Evolutionary conservation across 108 stramenopile genomes (phyloP).

Genomic region (Fragilariopsis cylindrus): DNA sequence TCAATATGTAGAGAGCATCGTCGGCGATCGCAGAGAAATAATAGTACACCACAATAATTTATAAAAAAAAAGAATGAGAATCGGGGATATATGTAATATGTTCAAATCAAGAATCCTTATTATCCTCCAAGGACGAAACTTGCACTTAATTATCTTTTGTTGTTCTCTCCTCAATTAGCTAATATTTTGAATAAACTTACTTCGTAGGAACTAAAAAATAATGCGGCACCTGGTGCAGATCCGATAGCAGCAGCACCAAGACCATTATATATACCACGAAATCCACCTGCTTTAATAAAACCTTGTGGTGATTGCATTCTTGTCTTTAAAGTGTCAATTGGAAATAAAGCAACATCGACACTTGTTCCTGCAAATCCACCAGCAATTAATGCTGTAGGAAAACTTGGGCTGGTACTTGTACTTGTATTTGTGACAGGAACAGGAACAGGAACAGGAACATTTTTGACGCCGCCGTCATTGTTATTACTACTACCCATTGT

Average conservation of each 20-base stretch:
- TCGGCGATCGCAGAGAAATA: too few species aligned
- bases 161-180: too few species aligned
- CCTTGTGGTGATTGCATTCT: slow-evolving; percentile 90
- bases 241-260: slow-evolving; percentile 86
- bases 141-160: neutral
- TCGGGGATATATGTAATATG: too few species aligned
- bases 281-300: slow-evolving; percentile 86
- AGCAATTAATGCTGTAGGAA: slow-evolving; percentile 70
- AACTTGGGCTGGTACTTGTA: slow-evolving; percentile 24
- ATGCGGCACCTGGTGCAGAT: slow-evolving; percentile 88
- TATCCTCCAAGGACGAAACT: too few species aligned
- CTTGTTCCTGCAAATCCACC: slow-evolving; percentile 89
- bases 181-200: slow-evolving; percentile 12
- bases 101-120: too few species aligned
- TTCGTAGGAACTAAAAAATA: slow-evolving; percentile 98
- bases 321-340: slow-evolving; percentile 95
- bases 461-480: neutral
- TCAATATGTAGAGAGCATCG: too few species aligned
- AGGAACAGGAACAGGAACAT: neutral
- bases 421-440: neutral
- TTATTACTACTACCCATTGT: neutral
- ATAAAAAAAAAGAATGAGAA: too few species aligned
- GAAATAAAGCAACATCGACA: slow-evolving; percentile 92
- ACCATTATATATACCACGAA: slow-evolving; percentile 86
- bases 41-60: too few species aligned